Evolutionary conservation across 1,284 basidiomycete genomes (phyloP).

Genomic region (Moesziomyces sp.): DNA sequence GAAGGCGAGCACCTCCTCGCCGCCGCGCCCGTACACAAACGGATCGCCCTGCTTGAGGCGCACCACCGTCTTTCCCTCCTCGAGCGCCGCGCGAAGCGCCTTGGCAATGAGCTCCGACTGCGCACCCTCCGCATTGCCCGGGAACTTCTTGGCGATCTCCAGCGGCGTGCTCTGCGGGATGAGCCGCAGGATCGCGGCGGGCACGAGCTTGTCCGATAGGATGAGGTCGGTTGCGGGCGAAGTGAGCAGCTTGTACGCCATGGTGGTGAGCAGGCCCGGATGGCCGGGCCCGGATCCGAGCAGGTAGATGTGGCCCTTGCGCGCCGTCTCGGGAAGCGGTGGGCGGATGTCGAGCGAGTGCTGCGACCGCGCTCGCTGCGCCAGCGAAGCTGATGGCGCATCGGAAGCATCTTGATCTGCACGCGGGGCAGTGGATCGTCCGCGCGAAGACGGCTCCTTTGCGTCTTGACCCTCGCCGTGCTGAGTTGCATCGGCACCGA

Average conservation of each 20-base stretch:
- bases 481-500: neutral
- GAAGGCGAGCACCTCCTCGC: conserved; percentile 94
- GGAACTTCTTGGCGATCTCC: conserved; percentile 92
- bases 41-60: conserved; percentile 97
- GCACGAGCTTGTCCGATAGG: conserved; percentile 96
- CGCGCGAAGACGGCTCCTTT: neutral
- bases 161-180: conserved; percentile 77
- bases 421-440: conserved; percentile 9
- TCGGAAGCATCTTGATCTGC: neutral
- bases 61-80: conserved; percentile 84
- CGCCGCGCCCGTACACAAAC: conserved; percentile 90
- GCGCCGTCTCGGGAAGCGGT: conserved; percentile 8
- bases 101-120: conserved; percentile 93
- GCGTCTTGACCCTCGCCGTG: neutral
- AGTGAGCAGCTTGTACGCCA: conserved; percentile 83
- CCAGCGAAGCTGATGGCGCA: neutral
- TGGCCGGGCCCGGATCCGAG: conserved; percentile 95
- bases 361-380: conserved; percentile 45
- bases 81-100: conserved; percentile 81
- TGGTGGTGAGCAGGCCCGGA: conserved; percentile 87
- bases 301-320: conserved; percentile 72
- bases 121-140: conserved; percentile 93
- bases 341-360: conserved; percentile 54
- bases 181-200: conserved; percentile 84
- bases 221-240: conserved; percentile 79